Evolutionary conservation across 2,329 filamentous ascomycete genomes (phyloP).

Genomic region (Aureobasidium musti): DNA sequence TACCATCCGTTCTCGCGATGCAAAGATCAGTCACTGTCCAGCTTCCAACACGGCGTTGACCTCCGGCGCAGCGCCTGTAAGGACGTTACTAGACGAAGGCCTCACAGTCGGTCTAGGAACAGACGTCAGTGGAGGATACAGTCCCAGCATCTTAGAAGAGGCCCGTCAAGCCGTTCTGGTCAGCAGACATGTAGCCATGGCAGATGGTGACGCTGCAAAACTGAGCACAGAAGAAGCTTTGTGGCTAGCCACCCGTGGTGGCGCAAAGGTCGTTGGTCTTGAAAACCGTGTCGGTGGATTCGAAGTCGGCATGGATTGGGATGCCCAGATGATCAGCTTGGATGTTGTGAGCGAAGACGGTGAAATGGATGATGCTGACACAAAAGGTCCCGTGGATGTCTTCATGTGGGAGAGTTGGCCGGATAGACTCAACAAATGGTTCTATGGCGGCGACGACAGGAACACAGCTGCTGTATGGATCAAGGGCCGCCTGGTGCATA

Average conservation of each 20-base stretch:
- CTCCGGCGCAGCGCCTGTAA: constrained; percentile 73
- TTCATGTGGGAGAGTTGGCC: constrained; percentile 93
- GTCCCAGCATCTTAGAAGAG: constrained; percentile 77
- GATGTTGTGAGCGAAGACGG: constrained; percentile 44
- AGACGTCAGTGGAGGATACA: constrained; percentile 87
- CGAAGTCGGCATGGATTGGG: constrained; percentile 83
- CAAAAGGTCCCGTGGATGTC: constrained; percentile 70
- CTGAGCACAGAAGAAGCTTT: constrained; percentile 83
- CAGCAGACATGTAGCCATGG: constrained; percentile 68
- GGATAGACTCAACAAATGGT: constrained; percentile 87
- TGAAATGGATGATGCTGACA: constrained; percentile 44
- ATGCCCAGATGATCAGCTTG: constrained; percentile 79
- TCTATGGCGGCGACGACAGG: constrained; percentile 89
- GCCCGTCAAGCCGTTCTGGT: constrained; percentile 79
- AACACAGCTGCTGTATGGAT: constrained; percentile 93
- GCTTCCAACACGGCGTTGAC: constrained; percentile 82
- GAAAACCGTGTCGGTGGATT: constrained; percentile 74
- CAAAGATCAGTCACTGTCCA: constrained; percentile 82
- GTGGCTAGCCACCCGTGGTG: constrained; percentile 84
- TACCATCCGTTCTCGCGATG: constrained; percentile 61
- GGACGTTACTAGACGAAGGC: constrained; percentile 71
- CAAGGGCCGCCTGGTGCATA: constrained; percentile 76
- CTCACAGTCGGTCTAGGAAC: constrained; percentile 84
- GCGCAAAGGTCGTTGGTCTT: constrained; percentile 77
- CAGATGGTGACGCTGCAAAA: constrained; percentile 55